Evolutionary conservation across 805 yeast genomes (phyloP), one percentile per base, ranked within the genome.

Genomic region (Blastobotrys americana): DNA sequence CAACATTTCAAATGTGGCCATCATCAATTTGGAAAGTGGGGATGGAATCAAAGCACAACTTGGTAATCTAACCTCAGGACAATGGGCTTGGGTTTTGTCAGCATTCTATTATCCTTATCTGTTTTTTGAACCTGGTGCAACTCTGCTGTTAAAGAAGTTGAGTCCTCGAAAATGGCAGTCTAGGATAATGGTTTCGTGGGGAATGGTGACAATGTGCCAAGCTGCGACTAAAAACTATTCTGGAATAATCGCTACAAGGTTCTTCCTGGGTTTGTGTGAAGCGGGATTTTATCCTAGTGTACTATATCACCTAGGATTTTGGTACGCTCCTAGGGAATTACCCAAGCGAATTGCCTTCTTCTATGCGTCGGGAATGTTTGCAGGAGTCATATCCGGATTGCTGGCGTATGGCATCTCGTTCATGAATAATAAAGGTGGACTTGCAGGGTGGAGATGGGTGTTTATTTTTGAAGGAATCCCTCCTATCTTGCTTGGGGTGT

Each of bases 331-430:
- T 10, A 53, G 54, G n/a, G 74, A 70, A 50, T 54, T 67, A 15
- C 67, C 64, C 20, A 55, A 61, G 18, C 58, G 76, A 36, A 57
- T 60, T 46, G 63, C 73, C 4, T 52, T 70, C 40, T 69, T 70
- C 52, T 68, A 64, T 34, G 45, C 49, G 5, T 50, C 56, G 15
- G 53, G 53, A 20, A 42, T 48, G 17, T n/a, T 43, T 13, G 53
- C 55, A 20, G 71, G 67, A 22, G 68, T 68, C 6, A 62, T 67
- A 46, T 61, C 64, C 13, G 70, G 70, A 20, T 53, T 68, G 5
- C 41, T 67, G 33, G 71, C 71, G 5, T 63, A 48, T 47, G 70
- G 61, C 6, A 62, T 68, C 37, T 61, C 72, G 48, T 78, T 75
- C 42, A 69, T 80, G 57, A 69, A 76, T 50, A 60, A 65, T 44